phyloP scores from a whole-genome alignment of 768 basidiomycete genomes.

The Leccinum fibrillosum region DNA sequence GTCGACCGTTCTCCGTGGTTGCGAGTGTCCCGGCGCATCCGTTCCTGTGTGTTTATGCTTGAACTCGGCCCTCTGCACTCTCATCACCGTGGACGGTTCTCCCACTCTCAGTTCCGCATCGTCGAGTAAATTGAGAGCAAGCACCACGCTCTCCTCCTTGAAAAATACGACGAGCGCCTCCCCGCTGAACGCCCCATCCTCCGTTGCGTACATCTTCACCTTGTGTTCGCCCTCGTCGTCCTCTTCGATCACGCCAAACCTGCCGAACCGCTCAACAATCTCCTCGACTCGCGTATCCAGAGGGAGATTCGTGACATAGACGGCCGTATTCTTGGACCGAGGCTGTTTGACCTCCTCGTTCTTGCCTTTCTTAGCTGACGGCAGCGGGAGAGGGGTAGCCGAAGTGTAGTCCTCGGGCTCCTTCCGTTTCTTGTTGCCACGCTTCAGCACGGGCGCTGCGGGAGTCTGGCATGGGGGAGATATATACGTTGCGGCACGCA shows the following conservation, averaged over 20 bases:
- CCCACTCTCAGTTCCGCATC: constrained; percentile 90
- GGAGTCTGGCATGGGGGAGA: constrained; percentile 55
- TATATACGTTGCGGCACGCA: constrained; percentile 23
- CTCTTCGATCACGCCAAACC: constrained; percentile 90
- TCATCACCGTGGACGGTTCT: constrained; percentile 69
- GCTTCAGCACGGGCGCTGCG: constrained; percentile 81
- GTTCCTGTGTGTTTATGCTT: constrained; percentile 56
- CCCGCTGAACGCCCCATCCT: constrained; percentile 85
- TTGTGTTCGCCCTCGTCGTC: constrained; percentile 90
- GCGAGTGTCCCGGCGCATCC: constrained; percentile 38
- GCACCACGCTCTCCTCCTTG: constrained; percentile 90
- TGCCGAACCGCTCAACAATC: constrained; percentile 82
- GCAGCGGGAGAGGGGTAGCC: constrained; percentile 41
- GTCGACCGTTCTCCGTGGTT: constrained; percentile 62
- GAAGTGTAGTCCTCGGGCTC: constrained; percentile 70
- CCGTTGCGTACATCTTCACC: constrained; percentile 91
- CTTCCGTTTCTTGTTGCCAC: constrained; percentile 77
- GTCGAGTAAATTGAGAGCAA: constrained; percentile 84
- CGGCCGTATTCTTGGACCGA: constrained; percentile 88
- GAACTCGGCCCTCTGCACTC: constrained; percentile 75
- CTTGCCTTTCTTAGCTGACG: constrained; percentile 69
- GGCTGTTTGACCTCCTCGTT: constrained; percentile 46
- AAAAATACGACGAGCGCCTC: constrained; percentile 96
- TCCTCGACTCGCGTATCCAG: constrained; percentile 69
- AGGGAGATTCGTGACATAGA: constrained; percentile 87